Base-by-base conservation (phyloP, 2,329 filamentous ascomycete species). In the Stemphylium lycopersici region DNA sequence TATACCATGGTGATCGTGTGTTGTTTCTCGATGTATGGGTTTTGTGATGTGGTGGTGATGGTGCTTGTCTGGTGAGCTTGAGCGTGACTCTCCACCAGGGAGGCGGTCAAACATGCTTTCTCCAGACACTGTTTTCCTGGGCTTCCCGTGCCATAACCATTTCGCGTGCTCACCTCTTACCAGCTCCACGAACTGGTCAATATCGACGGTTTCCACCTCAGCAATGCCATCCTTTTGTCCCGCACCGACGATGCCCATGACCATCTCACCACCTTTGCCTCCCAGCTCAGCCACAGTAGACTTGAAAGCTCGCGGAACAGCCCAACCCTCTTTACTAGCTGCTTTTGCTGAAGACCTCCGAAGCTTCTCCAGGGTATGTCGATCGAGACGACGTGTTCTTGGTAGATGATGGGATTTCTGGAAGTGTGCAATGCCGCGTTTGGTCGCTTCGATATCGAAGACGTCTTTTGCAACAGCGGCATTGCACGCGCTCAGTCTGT, bases 121-220 rank as follows among this genome's bases (percentile, higher is more conserved):
- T 6, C 60, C 61, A n/a, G 66, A 60, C 18, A 47, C 54, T 12
- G 69, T 83, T 69, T 93, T 91, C 56, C 88, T 86, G 33, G 90
- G 84, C 73, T 96, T 98, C 13, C 93, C 95, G 57, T 90, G 84
- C 95, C 95, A 99, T 2, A 99, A 81, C 91, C 93, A 98, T 73
- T 96, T 96, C 13, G 90, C 83, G 51, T 90, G 85, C 71, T 95
- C 90, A 31, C 95, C 93, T 57, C 87, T 88, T 0, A 89, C 85
- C 22, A 96, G 80, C 55, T 86, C 86, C 43, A 91, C 83, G 62
- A 98, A 96, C 40, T 83, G 87, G 64, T 96, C 92, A 48, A 97
- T 86, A 68, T 98, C 92, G 8, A 91, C 81, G 0, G 93, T 98
- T 77, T 99, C 95, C 32, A 97, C 88, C 66, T 97, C 93, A 3